phyloP scores from a whole-genome alignment of 2,329 filamentous ascomycete species.

The Magnaporthiopsis poae region DNA sequence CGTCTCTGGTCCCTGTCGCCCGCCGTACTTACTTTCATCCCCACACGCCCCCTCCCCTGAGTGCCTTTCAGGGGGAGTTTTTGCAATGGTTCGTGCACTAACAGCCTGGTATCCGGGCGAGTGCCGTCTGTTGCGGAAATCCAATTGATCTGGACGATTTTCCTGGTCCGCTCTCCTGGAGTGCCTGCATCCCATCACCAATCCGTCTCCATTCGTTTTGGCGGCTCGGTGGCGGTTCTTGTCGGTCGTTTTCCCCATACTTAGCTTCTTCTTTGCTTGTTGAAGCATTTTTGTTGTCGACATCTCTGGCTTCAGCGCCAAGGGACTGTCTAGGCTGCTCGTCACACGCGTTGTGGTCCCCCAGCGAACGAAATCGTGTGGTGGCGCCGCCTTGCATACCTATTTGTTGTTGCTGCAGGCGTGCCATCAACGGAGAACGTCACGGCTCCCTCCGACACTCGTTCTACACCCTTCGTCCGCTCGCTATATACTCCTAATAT shows the following conservation, averaged over 20 bases:
- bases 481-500: neutral
- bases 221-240: slow-evolving; percentile 28
- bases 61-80: neutral
- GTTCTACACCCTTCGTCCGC: neutral
- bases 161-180: neutral
- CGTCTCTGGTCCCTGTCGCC: neutral
- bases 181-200: slow-evolving; percentile 9
- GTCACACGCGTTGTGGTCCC: neutral
- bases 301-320: neutral
- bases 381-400: neutral
- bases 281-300: neutral
- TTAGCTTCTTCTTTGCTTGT: slow-evolving; percentile 15
- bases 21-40: neutral
- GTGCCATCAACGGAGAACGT: neutral
- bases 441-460: neutral
- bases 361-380: neutral
- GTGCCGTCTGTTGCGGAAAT: neutral
- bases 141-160: neutral
- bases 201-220: slow-evolving; percentile 50
- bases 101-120: neutral
- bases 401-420: neutral
- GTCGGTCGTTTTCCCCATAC: slow-evolving; percentile 26
- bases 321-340: neutral
- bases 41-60: neutral
- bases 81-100: neutral